Evolutionary conservation across 2,329 filamentous ascomycete species (phyloP).

Genomic region (Phialophora expanda): DNA sequence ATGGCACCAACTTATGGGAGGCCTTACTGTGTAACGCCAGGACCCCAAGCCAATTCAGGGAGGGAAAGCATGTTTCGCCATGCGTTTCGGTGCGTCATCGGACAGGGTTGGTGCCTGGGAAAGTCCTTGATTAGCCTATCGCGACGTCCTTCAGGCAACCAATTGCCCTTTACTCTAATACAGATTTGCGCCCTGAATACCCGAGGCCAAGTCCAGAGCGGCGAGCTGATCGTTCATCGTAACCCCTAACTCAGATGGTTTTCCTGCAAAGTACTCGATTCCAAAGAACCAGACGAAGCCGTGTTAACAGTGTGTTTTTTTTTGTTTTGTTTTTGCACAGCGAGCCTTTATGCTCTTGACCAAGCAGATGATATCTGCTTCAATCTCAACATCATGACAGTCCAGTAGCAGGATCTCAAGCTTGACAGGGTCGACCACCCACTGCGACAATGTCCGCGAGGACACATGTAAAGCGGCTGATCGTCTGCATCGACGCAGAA

Average conservation of each 20-base stretch:
- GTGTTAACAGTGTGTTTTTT: neutral
- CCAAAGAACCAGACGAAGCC: neutral
- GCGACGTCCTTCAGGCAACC: neutral
- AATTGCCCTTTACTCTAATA: neutral
- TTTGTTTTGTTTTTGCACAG: neutral
- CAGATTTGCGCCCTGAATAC: neutral
- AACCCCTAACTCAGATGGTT: neutral
- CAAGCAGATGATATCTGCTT: neutral
- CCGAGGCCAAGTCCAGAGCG: neutral
- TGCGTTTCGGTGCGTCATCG: neutral
- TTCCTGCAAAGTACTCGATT: neutral
- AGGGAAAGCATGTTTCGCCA: conserved; percentile 2
- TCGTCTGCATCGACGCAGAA: conserved; percentile 34
- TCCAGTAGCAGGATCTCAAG: neutral
- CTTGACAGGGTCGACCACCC: neutral
- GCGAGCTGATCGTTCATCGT: neutral
- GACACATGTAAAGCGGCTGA: conserved; percentile 44
- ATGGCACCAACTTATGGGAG: neutral
- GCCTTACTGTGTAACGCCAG: neutral
- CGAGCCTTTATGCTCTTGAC: neutral
- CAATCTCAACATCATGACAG: neutral
- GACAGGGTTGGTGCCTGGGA: neutral
- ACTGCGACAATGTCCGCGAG: conserved; percentile 49
- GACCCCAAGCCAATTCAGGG: neutral
- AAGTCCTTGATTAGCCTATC: neutral